A percentile compares a stretch with the other conserved stretches of the same genome.
Evolutionary conservation across 257 asterid species (phyloP).

Genomic region (Striga asiatica): DNA sequence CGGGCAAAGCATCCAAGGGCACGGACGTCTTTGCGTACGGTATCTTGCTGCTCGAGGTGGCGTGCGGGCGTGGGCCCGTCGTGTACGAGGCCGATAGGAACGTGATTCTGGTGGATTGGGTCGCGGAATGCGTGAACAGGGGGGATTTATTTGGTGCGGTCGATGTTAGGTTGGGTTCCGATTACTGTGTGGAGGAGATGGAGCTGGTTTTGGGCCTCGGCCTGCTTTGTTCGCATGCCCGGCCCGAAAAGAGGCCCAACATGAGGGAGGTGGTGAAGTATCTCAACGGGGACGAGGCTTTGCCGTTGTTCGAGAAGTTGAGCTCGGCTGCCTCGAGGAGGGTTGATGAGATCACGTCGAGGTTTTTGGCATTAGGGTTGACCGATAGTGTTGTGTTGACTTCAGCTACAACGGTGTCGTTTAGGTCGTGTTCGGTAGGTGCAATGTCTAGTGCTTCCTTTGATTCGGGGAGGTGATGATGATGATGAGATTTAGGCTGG

Average conservation of each 20-base stretch:
- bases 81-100: conserved; percentile 26
- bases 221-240: conserved; percentile 58
- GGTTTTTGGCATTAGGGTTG: conserved; percentile 27
- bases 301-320: conserved; percentile 31
- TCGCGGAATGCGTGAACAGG: conserved; percentile 30
- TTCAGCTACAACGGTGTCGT: conserved; percentile 17
- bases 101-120: conserved; percentile 56
- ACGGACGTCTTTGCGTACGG: conserved; percentile 63
- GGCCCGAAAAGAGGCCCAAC: conserved; percentile 35
- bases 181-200: conserved; percentile 33
- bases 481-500: too few relatives aligned
- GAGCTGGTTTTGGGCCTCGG: conserved; percentile 58
- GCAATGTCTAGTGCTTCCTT: conserved; percentile 32
- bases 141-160: conserved; percentile 42
- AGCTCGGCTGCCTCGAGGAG: conserved; percentile 29
- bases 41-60: conserved; percentile 62
- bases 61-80: conserved; percentile 50
- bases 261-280: conserved; percentile 43
- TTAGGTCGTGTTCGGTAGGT: conserved; percentile 24
- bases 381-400: conserved; percentile 11
- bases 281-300: conserved; percentile 33
- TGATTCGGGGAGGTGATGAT: conserved; percentile 28
- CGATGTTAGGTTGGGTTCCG: conserved; percentile 27
- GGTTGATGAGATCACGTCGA: conserved; percentile 23
- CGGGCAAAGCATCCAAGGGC: conserved; percentile 53